Evolutionary conservation across 805 yeast species (phyloP).

Genomic region (Jamesozyma jinghongensis): DNA sequence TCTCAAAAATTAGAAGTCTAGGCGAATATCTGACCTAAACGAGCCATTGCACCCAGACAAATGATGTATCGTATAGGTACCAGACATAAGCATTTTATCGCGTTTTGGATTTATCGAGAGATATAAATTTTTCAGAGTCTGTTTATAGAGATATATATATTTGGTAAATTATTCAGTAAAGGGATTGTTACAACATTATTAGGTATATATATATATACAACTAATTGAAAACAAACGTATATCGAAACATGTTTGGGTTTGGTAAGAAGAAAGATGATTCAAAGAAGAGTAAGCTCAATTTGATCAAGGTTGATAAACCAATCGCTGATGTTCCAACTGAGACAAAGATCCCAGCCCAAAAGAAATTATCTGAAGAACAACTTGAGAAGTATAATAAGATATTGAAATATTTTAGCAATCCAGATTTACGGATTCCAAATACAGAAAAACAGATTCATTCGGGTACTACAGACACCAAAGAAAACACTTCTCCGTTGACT

Average conservation of each 20-base stretch:
- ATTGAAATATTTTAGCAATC: conserved; percentile 49
- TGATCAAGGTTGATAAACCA: conserved; percentile 37
- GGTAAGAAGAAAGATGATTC: conserved; percentile 10
- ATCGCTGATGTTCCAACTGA: conserved; percentile 45
- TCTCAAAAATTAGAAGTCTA: too few species aligned
- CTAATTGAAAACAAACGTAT: too few species aligned
- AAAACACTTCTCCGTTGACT: conserved; percentile 26
- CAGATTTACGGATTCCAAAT: conserved; percentile 42
- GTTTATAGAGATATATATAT: too few species aligned
- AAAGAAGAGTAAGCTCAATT: conserved; percentile 14
- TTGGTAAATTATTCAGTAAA: too few species aligned
- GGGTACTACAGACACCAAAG: conserved; percentile 24
- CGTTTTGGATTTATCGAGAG: too few species aligned
- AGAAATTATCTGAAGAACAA: conserved; percentile 45
- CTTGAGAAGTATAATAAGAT: conserved; percentile 53
- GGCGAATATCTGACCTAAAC: too few species aligned
- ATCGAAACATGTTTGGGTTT: conserved; percentile 22
- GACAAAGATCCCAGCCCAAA: conserved; percentile 43
- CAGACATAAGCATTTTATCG: too few species aligned
- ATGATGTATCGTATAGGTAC: too few species aligned
- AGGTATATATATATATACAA: background rate
- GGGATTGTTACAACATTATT: too few species aligned
- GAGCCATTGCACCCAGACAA: too few species aligned
- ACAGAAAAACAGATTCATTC: conserved; percentile 35
- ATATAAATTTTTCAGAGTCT: too few species aligned